Evolutionary conservation across 2,329 filamentous ascomycete genomes (phyloP).

Genomic region (Sporothrix schenckii): DNA sequence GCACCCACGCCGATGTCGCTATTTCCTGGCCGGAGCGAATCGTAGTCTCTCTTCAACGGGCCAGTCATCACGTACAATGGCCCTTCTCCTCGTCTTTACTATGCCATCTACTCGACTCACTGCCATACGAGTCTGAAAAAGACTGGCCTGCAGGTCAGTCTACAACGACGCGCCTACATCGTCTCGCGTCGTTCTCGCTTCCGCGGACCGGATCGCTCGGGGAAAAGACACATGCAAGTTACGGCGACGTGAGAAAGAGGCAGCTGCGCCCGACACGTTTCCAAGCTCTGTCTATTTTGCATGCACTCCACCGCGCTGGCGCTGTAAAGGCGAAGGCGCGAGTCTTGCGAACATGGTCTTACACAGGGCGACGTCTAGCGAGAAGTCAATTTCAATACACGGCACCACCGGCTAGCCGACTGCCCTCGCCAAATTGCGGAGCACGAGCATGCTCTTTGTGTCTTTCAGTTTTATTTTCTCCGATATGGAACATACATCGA

Average conservation of each 20-base stretch:
- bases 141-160: background rate
- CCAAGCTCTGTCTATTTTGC: background rate
- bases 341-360: background rate
- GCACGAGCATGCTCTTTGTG: no score
- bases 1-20: no score
- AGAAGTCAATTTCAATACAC: background rate
- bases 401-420: background rate
- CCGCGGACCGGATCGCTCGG: constrained; percentile 4
- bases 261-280: background rate
- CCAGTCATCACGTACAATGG: no score
- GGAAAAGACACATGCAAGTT: no score
- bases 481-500: no score
- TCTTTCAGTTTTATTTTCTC: no score
- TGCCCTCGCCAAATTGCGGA: no score
- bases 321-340: constrained; percentile 14
- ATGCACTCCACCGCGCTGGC: no score
- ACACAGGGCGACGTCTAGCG: no score
- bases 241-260: background rate
- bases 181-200: background rate
- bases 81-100: background rate
- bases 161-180: background rate
- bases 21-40: no score
- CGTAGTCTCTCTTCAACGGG: no score
- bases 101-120: no score
- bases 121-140: background rate